Evolutionary conservation across 306 rosid species (phyloP), one percentile per base, ranked within the genome.

Genomic region (cucumber (Cucumis sativus)): DNA sequence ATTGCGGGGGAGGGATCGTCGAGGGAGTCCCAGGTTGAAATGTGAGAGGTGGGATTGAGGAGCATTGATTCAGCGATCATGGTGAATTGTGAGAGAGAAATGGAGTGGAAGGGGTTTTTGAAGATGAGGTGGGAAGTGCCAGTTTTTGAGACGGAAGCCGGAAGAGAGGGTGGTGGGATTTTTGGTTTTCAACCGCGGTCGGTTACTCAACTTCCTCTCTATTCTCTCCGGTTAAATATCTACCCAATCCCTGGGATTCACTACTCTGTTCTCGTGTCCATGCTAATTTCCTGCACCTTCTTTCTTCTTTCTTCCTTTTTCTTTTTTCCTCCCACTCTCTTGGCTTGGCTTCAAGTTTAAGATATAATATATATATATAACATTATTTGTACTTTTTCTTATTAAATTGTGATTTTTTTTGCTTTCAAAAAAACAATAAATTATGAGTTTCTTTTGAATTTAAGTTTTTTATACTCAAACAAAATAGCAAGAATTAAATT

Each of bases 21-120:
- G 21, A 40, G 58, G 17, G 85, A 78, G 80, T 89, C 85, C 86
- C 86, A 83, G 4, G 35, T 79, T 9, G 89, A 84, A 20, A 86
- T 76, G 77, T 83, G 84, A 63, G 88, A 68, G 72, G 79, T 90
- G 9, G 84, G 83, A 49, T 72, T 47, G 3, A 61, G 73, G 15
- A 76, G 77, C 56, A 49, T 65, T 37, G 60, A 75, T 57, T 89
- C 83, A 28, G 83, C 77, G 39, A 82, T 74, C 86, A 84, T 85
- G 82, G 73, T 87, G 10, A 49, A 17, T 35, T 52, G 25, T 5
- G 39, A 14, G 33, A 45, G 55, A 40, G 16, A 4, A 6, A 6
- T 12, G 51, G 0, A 8, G 81, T 40, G 21, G 75, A 2, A 16
- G 33, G 75, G 75, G 54, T 20, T 41, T 17, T 35, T 16, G 45